Conservation (phyloP, 257 asterid species). For the Scutellaria barbata region DNA sequence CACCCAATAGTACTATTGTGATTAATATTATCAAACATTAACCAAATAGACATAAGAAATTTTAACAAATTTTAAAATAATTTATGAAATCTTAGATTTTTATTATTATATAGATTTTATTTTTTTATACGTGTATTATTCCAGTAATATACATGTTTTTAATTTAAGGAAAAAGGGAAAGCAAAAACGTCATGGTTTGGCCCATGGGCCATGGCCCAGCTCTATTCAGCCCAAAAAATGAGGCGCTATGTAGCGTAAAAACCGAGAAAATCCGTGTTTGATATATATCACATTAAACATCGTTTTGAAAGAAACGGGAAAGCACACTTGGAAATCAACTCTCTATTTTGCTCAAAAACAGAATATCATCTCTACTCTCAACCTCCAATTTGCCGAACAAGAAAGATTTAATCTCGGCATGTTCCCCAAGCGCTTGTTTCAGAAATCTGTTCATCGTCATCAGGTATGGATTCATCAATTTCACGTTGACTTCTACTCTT, state of each 20-base stretch:
- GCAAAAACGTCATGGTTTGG: background rate
- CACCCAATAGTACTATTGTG: too few species aligned
- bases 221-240: background rate
- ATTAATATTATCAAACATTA: too few species aligned
- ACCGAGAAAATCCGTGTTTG: conserved; percentile 34
- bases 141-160: too few species aligned
- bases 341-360: background rate
- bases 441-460: conserved; percentile 64
- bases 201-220: background rate
- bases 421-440: conserved; percentile 79
- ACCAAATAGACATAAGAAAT: too few species aligned
- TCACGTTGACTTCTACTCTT: conserved; percentile 23
- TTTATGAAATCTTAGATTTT: too few species aligned
- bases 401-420: conserved; percentile 38
- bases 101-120: too few species aligned
- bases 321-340: conserved; percentile 32
- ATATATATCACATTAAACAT: conserved; percentile 24
- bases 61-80: too few species aligned
- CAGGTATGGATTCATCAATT: conserved; percentile 41
- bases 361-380: background rate
- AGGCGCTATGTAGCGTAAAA: conserved; percentile 37
- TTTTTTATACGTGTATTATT: too few species aligned
- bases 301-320: conserved; percentile 35
- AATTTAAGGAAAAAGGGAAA: too few species aligned
- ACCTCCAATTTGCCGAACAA: conserved; percentile 31